A percentile compares a stretch with the other conserved stretches of the same genome.
These are phyloP conservation scores for Tuber magnatum DNA, from an alignment of 495 filamentous ascomycete species.

Conservation along the genomic window DNA sequence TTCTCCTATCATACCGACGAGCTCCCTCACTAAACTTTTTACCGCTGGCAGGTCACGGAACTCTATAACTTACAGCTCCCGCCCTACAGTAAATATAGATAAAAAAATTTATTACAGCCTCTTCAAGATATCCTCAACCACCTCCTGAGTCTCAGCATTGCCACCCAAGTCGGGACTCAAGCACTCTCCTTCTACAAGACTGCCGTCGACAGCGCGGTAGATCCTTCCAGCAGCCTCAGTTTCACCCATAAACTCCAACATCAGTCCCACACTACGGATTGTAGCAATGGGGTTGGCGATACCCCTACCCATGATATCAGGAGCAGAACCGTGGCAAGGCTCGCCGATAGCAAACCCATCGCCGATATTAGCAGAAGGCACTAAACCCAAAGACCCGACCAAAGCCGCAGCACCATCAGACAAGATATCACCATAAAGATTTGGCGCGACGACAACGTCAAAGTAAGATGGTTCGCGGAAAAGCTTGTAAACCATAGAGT, in stretches of 20 bases:
- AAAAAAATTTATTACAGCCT: slow-evolving; percentile 54
- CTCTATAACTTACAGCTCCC: neutral
- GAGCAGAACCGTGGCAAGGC: slow-evolving; percentile 93
- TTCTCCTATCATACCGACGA: neutral
- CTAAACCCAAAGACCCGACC: slow-evolving; percentile 86
- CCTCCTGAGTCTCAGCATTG: slow-evolving; percentile 76
- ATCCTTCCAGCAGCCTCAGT: slow-evolving; percentile 78
- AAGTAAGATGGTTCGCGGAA: slow-evolving; percentile 90
- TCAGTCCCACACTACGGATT: slow-evolving; percentile 78
- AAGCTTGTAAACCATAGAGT: slow-evolving; percentile 98
- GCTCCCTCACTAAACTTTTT: neutral
- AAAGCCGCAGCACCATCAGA: slow-evolving; percentile 93
- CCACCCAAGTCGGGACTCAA: slow-evolving; percentile 90
- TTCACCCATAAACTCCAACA: slow-evolving; percentile 92
- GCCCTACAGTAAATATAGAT: neutral
- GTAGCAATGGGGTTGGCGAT: slow-evolving; percentile 97
- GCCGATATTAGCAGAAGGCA: slow-evolving; percentile 94
- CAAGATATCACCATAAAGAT: slow-evolving; percentile 95
- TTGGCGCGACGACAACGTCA: slow-evolving; percentile 97
- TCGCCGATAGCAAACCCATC: slow-evolving; percentile 93
- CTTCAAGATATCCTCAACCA: slow-evolving; percentile 80
- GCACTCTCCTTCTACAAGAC: slow-evolving; percentile 72
- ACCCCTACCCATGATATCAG: slow-evolving; percentile 85
- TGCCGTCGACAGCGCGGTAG: slow-evolving; percentile 84
- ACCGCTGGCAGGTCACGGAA: neutral